Evolutionary conservation across 2,329 filamentous ascomycete genomes (phyloP).

Genomic region (Colletotrichum siamense): DNA sequence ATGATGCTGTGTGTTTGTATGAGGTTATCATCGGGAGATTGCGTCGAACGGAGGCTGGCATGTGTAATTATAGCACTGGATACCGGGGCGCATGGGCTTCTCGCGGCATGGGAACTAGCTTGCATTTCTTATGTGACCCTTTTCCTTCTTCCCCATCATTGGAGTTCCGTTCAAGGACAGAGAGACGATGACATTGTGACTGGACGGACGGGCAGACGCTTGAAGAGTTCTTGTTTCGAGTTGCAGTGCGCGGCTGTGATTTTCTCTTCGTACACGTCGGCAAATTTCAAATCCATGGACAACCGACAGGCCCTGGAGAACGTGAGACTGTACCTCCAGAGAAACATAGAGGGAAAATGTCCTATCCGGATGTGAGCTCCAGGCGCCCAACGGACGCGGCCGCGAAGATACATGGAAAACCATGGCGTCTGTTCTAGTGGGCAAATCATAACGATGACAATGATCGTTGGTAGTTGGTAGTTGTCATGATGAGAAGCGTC

Average conservation of each 20-base stretch:
- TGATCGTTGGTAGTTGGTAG: no score
- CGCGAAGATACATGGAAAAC: fast-evolving
- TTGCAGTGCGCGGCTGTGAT: no score
- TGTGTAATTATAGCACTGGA: slow-evolving; percentile 12
- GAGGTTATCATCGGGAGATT: background rate
- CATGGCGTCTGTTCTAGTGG: background rate
- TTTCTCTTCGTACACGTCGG: background rate
- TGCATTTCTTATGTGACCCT: slow-evolving; percentile 6
- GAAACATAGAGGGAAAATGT: no score
- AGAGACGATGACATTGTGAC: background rate
- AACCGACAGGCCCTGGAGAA: background rate
- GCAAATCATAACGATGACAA: background rate
- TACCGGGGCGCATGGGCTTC: background rate
- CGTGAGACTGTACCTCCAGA: background rate
- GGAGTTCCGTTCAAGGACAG: background rate
- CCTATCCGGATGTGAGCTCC: background rate
- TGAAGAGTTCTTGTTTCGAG: background rate
- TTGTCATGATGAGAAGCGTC: background rate
- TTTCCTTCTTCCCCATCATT: background rate
- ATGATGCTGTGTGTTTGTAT: background rate
- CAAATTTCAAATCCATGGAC: background rate
- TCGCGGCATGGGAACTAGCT: slow-evolving; percentile 7
- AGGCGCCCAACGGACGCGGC: fast-evolving
- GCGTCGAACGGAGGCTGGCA: background rate
- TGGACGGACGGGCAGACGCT: background rate